Conservation (phyloP, 768 basidiomycete genomes). For the Suillus spraguei region DNA sequence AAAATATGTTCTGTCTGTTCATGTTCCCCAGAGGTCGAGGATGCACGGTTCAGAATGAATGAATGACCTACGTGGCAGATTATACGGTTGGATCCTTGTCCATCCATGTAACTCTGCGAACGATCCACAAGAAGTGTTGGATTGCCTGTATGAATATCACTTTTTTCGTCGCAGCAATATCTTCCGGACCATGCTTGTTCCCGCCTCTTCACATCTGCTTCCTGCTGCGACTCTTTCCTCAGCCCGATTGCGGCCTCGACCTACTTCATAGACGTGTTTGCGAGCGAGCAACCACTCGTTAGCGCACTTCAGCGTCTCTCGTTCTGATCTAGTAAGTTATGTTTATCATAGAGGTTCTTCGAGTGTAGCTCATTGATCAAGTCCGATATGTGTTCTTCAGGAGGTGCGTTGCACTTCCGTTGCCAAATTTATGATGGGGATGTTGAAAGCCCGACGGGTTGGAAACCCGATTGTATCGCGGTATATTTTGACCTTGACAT, state of each 20-base stretch:
- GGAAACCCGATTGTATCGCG: not conserved
- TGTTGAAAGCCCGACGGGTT: conserved; percentile 27
- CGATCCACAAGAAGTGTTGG: conserved; percentile 44
- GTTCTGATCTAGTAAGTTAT: conserved; percentile 45
- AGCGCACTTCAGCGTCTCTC: conserved; percentile 46
- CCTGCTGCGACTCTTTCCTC: conserved; percentile 39
- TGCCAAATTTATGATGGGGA: conserved; percentile 54
- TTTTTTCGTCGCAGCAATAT: conserved; percentile 42
- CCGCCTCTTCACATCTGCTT: conserved; percentile 48
- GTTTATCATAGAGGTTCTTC: conserved; percentile 41
- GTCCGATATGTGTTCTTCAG: conserved; percentile 50
- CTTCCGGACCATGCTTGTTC: conserved; percentile 46
- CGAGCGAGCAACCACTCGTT: conserved; percentile 46
- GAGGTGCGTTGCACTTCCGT: conserved; percentile 56
- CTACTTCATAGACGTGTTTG: conserved; percentile 49
- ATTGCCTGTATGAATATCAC: conserved; percentile 41
- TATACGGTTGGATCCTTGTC: conserved; percentile 51
- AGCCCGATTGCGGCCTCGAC: conserved; percentile 33
- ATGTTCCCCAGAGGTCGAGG: conserved; percentile 22
- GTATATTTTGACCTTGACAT: not conserved
- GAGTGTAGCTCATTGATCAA: conserved; percentile 37
- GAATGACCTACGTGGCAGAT: conserved; percentile 42
- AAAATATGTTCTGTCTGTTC: conserved; percentile 42
- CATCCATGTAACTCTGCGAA: conserved; percentile 23
- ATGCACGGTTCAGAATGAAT: not conserved